Evolutionary conservation across 1,139 yeast genomes (phyloP).

Genomic region (Blastobotrys buckinghamii): DNA sequence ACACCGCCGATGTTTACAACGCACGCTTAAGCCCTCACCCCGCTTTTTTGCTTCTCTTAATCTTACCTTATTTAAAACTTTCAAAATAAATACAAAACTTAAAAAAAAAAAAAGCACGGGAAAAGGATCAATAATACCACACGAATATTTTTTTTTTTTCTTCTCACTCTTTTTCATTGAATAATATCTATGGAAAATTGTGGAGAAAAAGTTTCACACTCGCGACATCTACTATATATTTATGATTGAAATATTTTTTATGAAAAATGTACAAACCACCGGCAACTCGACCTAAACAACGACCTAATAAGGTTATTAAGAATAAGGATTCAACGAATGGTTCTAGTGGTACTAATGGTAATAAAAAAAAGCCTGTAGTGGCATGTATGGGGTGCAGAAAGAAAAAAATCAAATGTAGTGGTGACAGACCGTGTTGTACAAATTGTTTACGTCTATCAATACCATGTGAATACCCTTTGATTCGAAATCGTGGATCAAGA

Average conservation of each 20-base stretch:
- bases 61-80: too few species aligned
- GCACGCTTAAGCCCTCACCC: too few species aligned
- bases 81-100: too few species aligned
- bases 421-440: constrained; percentile 36
- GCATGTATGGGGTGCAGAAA: constrained; percentile 36
- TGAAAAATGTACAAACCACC: constrained; percentile 5
- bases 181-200: too few species aligned
- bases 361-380: constrained; percentile 31
- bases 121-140: too few species aligned
- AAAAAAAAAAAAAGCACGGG: too few species aligned
- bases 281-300: not conserved
- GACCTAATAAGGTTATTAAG: not conserved
- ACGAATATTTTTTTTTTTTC: not conserved
- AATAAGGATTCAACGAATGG: not conserved
- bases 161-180: not conserved
- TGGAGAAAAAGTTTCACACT: not conserved
- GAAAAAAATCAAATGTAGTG: constrained; percentile 36
- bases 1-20: too few species aligned
- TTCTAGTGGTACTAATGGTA: not conserved
- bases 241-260: not conserved
- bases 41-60: too few species aligned
- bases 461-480: constrained; percentile 34
- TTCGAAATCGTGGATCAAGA: constrained; percentile 35
- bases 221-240: not conserved
- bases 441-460: constrained; percentile 33